Evolutionary conservation across 805 yeast species (phyloP), one percentile per base, ranked within the genome.

Genomic region (Starmerella bombicola): DNA sequence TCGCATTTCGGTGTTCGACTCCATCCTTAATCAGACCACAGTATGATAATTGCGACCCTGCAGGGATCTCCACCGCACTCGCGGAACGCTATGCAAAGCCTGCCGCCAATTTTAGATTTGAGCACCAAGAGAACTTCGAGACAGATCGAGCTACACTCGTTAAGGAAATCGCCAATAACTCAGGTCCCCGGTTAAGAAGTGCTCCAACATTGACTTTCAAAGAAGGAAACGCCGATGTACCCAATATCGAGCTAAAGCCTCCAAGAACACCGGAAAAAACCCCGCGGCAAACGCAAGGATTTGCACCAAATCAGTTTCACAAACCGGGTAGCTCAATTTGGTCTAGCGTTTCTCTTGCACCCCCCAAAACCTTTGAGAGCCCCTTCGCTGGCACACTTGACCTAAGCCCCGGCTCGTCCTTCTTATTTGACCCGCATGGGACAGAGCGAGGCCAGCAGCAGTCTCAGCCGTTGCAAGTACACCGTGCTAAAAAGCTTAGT

Each of bases 301-400:
- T n/a, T n/a, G n/a, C n/a, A n/a, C n/a, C n/a, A n/a, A n/a, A n/a
- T n/a, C n/a, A n/a, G n/a, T n/a, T n/a, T n/a, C n/a, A n/a, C n/a
- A n/a, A n/a, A n/a, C n/a, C n/a, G n/a, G n/a, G n/a, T n/a, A n/a
- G n/a, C n/a, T n/a, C n/a, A n/a, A n/a, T n/a, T n/a, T n/a, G n/a
- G n/a, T n/a, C n/a, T n/a, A n/a, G n/a, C n/a, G n/a, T n/a, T n/a
- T 8, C 36, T 9, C 30, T 38, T 13, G 22, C 26, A 28, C 44
- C 29, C 8, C 37, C 39, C 13, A 3, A 20, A 36, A 38, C 43
- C 4, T 18, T 26, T 4, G 40, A 42, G 22, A 45, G 46, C 16
- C 38, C 46, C 3, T 31, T 30, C 32, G 41, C 41, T 2, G 41
- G 46, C 3, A 38, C 46, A 7, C 22, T 45, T 3, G 49, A 45